Percentiles rank a stretch among this genome's conserved stretches.
Evolutionary conservation across 305 asterid species (phyloP).

Genomic region (Ajuga reptans): DNA sequence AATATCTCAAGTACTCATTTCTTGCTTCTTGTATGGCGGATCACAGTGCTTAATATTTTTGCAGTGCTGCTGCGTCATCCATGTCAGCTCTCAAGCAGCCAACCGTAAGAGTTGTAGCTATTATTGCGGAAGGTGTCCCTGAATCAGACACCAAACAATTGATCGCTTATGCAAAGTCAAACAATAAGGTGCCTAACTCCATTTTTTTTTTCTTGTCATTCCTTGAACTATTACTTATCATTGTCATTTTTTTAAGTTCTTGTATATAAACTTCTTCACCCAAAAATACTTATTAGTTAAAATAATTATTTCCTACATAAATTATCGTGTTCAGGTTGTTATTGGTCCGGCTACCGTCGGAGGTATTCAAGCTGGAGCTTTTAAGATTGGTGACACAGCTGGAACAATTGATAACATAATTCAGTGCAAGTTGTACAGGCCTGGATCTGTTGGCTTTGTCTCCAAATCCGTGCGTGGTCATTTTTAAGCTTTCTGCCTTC

Average conservation of each 20-base stretch:
- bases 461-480: constrained; percentile 59
- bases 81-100: constrained; percentile 81
- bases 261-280: background rate
- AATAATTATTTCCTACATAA: background rate
- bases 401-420: constrained; percentile 78
- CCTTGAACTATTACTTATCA: background rate
- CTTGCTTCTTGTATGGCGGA: constrained; percentile 4
- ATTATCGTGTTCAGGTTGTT: constrained; percentile 43
- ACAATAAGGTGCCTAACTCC: constrained; percentile 51
- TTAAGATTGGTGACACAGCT: constrained; percentile 83
- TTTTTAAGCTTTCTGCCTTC: background rate
- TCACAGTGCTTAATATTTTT: constrained; percentile 9
- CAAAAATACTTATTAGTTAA: background rate
- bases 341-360: constrained; percentile 90
- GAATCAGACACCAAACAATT: constrained; percentile 70
- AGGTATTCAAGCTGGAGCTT: constrained; percentile 87
- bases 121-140: constrained; percentile 90
- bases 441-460: constrained; percentile 76
- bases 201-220: background rate
- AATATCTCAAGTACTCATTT: background rate
- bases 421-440: constrained; percentile 69
- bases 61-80: constrained; percentile 87
- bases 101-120: constrained; percentile 70
- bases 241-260: background rate
- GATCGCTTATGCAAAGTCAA: constrained; percentile 71